A percentile compares a stretch with the other conserved stretches of the same genome.
phyloP scores from a whole-genome alignment of 306 rosid species.

The Corylus avellana region DNA sequence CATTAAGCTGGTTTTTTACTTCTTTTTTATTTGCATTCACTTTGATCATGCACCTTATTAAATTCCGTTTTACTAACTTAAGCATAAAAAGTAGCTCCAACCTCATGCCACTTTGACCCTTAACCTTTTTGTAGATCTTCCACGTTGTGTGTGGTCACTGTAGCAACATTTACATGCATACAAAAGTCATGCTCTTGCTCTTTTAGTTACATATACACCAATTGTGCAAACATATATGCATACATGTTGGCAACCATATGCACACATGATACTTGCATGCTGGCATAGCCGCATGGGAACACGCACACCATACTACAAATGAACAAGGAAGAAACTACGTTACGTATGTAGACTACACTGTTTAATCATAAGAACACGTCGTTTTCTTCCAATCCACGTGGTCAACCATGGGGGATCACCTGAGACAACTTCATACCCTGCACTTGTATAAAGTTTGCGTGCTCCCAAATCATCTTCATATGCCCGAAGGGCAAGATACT shows the following conservation, averaged over 20 bases:
- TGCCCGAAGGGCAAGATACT: conserved; percentile 71
- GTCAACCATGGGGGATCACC: conserved; percentile 78
- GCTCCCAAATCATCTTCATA: conserved; percentile 88
- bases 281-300: not conserved
- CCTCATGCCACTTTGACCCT: too few species aligned
- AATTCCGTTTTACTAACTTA: too few species aligned
- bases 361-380: conserved; percentile 78
- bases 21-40: too few species aligned
- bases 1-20: too few species aligned
- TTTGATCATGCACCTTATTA: too few species aligned
- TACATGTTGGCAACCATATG: not conserved
- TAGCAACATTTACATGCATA: too few species aligned
- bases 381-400: conserved; percentile 85
- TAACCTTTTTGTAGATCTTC: too few species aligned
- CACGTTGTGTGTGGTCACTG: too few species aligned
- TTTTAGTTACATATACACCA: not conserved
- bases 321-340: not conserved
- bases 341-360: conserved; percentile 18
- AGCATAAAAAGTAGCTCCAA: too few species aligned
- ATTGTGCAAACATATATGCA: not conserved
- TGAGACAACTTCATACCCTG: conserved; percentile 68
- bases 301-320: too few species aligned
- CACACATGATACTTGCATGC: not conserved
- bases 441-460: conserved; percentile 63
- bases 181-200: too few species aligned